These are phyloP conservation scores for Lanzia echinophila DNA, from an alignment of 2,329 filamentous ascomycete species.

Conservation along the genomic window DNA sequence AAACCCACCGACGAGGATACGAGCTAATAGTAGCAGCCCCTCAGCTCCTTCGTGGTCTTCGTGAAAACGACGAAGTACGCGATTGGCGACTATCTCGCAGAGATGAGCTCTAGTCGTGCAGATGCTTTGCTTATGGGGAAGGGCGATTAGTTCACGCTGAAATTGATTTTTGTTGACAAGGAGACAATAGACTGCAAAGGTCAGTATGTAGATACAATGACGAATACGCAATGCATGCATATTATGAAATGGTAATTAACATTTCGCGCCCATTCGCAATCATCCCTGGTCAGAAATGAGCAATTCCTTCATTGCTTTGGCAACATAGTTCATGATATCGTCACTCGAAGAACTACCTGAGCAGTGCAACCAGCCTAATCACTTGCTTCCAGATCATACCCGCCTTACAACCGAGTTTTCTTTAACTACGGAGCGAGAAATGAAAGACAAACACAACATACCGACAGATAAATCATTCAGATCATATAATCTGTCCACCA, in stretches of 20 bases:
- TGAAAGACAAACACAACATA: conserved; percentile 32
- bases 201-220: neutral
- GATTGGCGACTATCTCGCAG: conserved; percentile 73
- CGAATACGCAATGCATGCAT: neutral
- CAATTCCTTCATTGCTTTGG: too few species aligned
- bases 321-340: neutral
- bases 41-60: conserved; percentile 67
- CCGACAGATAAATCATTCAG: conserved; percentile 72
- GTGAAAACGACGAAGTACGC: conserved; percentile 70
- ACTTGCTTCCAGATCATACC: neutral
- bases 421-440: neutral
- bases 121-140: conserved; percentile 74
- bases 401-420: too few species aligned
- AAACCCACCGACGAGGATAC: conserved; percentile 76
- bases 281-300: too few species aligned
- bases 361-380: neutral
- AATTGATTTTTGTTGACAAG: conserved; percentile 78
- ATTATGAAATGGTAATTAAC: neutral
- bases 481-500: conserved; percentile 79
- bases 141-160: conserved; percentile 66
- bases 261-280: too few species aligned
- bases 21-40: conserved; percentile 66
- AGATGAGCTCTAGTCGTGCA: conserved; percentile 70
- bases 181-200: conserved; percentile 63
- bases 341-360: neutral